Evolutionary conservation across 1,284 basidiomycete species (phyloP).

Genomic region (Irpex rosettiformis): DNA sequence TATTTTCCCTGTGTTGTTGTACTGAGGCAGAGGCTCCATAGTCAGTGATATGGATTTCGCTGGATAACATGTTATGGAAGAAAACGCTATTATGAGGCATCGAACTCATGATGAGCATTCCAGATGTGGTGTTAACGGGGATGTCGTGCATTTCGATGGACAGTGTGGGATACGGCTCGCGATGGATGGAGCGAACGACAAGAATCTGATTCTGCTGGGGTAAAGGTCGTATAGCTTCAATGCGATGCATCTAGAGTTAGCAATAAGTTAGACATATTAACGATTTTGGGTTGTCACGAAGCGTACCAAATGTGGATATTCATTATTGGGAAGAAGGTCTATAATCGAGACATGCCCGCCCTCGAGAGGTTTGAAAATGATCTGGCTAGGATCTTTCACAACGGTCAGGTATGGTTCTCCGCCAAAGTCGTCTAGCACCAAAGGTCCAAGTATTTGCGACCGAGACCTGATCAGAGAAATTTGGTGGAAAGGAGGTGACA

Average conservation of each 20-base stretch:
- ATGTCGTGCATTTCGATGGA: conserved; percentile 21
- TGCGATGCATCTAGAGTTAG: conserved; percentile 36
- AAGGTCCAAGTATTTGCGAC: conserved; percentile 33
- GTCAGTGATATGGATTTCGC: too few relatives aligned
- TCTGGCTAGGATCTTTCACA: conserved; percentile 38
- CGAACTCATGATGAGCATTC: too few relatives aligned
- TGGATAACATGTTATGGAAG: conserved; percentile 22
- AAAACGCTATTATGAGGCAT: too few relatives aligned
- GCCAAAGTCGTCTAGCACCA: conserved; percentile 43
- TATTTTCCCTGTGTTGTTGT: too few relatives aligned
- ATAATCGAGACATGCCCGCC: conserved; percentile 27
- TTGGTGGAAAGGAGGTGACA: conserved; percentile 38
- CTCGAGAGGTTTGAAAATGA: conserved; percentile 45
- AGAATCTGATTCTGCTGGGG: conserved; percentile 51
- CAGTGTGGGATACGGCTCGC: conserved; percentile 10
- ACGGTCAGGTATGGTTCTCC: conserved; percentile 43
- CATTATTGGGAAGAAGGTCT: conserved; percentile 13
- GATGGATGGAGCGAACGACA: conserved; percentile 39
- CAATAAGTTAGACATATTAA: conserved; percentile 17
- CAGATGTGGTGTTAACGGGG: conserved; percentile 18
- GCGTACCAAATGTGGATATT: conserved; percentile 4
- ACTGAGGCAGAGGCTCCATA: too few relatives aligned
- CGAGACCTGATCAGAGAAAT: conserved; percentile 36
- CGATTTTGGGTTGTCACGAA: conserved; percentile 7
- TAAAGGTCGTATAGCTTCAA: conserved; percentile 49